Base-by-base conservation (phyloP, 1,284 basidiomycete species). In the Waitea zeae region DNA sequence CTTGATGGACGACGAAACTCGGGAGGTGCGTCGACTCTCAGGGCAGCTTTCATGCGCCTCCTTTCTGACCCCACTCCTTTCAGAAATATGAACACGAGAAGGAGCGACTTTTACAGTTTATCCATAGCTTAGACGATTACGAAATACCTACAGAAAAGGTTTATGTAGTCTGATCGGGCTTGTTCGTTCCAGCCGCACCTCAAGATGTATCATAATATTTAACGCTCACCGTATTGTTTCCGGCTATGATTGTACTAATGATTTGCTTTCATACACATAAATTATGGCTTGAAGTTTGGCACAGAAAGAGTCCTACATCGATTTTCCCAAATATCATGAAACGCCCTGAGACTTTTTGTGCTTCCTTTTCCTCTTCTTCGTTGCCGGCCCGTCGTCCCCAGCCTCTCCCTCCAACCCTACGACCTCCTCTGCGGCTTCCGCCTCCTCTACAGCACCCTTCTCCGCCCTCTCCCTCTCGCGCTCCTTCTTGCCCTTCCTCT, bases 401-500 rank as follows among this genome's bases (percentile, higher is more conserved):
- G 29, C 22, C 34, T 12, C 22, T 44, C 34, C 32, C 35, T 17
- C 20, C 31, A 20, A 20, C 15, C 26, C 37, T n/a, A n/a, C 32
- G 15, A 32, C 41, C 38, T 37, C 47, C n/a, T 36, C 39, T 19
- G 37, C 36, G 29, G 34, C 42, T 4, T 39, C 45, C 19, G 35
- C 52, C n/a, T 41, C 46, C 7, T 37, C 39, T 17, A 39, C 48
- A 12, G 31, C 52, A 12, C 40, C 51, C 17, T 40, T 49, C 6
- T 35, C 47, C 20, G 45, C 53, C 46, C 60, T 72, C 42, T 57
- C 46, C 45, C 58, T 69, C 59, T 67, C 58, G 28, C 79, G 61
- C 56, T 82, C 78, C 58, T 80, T 82, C 64, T 73, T 81, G 4
- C 78, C 79, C 48, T 66, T 78, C 43, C 78, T 54, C 53, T 74